These are phyloP conservation scores for Sphaerulina populicola DNA, from an alignment of 2,329 filamentous ascomycete species.

Conservation along the genomic window DNA sequence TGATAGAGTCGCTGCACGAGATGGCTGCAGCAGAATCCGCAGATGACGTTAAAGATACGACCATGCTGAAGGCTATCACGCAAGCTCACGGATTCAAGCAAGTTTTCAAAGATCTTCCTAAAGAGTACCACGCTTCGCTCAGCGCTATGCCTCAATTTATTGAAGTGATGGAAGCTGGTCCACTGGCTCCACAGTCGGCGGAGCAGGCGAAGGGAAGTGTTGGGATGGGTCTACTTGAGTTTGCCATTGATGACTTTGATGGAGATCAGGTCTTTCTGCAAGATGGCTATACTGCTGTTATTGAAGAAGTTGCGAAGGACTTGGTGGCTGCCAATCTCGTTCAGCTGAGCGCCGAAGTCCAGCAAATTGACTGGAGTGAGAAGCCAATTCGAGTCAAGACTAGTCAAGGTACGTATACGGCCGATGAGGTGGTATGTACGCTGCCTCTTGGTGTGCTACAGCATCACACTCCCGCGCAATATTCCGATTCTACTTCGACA, in stretches of 20 bases:
- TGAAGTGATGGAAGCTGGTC: conserved; percentile 24
- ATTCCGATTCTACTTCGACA: background rate
- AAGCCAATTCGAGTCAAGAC: conserved; percentile 16
- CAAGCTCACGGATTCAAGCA: conserved; percentile 8
- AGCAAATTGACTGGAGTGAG: conserved; percentile 14
- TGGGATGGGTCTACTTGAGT: conserved; percentile 23
- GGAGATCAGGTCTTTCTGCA: conserved; percentile 25
- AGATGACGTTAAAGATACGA: conserved; percentile 15
- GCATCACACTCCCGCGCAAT: conserved; percentile 1
- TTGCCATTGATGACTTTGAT: conserved; percentile 24
- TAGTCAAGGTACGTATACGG: conserved; percentile 10
- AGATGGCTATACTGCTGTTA: conserved; percentile 22
- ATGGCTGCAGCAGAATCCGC: conserved; percentile 7
- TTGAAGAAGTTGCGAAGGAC: conserved; percentile 20
- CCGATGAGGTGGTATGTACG: conserved; percentile 21
- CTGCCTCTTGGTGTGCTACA: conserved; percentile 23
- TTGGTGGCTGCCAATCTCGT: conserved; percentile 13
- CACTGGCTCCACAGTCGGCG: conserved; percentile 23
- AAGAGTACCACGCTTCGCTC: conserved; percentile 15
- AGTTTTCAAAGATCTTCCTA: conserved; percentile 14
- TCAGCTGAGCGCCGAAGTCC: conserved; percentile 11
- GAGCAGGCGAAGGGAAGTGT: conserved; percentile 12
- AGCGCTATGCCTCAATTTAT: conserved; percentile 21
- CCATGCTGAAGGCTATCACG: conserved; percentile 18
- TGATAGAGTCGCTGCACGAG: conserved; percentile 18